Evolutionary conservation across 768 basidiomycete species (phyloP).

Genomic region (Collybiopsis luxurians): DNA sequence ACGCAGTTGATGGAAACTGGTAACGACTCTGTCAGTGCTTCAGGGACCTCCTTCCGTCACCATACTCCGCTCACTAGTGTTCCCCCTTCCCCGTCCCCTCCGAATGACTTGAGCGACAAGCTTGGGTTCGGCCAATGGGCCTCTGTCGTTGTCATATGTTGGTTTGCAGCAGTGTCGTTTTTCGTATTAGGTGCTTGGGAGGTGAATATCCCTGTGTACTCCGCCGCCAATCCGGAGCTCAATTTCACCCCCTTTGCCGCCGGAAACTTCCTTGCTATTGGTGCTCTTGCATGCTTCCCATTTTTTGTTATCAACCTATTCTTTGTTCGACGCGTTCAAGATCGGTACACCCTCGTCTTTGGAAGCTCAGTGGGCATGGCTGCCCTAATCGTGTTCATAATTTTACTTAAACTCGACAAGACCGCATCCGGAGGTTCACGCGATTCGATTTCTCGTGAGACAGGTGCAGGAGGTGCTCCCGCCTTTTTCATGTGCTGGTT

Average conservation of each 20-base stretch:
- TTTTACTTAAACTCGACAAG: slow-evolving; percentile 35
- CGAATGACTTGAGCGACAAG: neutral
- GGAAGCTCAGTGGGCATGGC: slow-evolving; percentile 49
- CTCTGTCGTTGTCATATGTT: slow-evolving; percentile 62
- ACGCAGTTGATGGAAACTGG: neutral
- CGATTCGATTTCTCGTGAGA: neutral
- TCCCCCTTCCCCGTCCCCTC: neutral
- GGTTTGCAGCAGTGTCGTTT: slow-evolving; percentile 68
- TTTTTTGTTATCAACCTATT: slow-evolving; percentile 63
- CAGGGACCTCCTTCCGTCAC: slow-evolving; percentile 2
- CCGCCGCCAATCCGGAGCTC: neutral
- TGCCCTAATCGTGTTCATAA: slow-evolving; percentile 52
- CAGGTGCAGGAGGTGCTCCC: neutral
- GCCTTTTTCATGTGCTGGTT: slow-evolving; percentile 44
- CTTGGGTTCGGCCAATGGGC: slow-evolving; percentile 41
- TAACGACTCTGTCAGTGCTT: neutral
- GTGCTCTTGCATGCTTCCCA: slow-evolving; percentile 59
- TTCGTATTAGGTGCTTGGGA: slow-evolving; percentile 72
- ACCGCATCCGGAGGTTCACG: slow-evolving; percentile 29
- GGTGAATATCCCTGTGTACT: slow-evolving; percentile 61
- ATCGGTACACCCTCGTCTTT: slow-evolving; percentile 53
- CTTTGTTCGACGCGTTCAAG: slow-evolving; percentile 56
- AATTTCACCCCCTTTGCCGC: slow-evolving; percentile 52
- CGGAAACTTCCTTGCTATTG: slow-evolving; percentile 70
- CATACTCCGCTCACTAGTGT: neutral